Evolutionary conservation across 169 alveolate species (phyloP), one percentile per base, ranked within the genome.

Genomic region (Blepharisma undulans): DNA sequence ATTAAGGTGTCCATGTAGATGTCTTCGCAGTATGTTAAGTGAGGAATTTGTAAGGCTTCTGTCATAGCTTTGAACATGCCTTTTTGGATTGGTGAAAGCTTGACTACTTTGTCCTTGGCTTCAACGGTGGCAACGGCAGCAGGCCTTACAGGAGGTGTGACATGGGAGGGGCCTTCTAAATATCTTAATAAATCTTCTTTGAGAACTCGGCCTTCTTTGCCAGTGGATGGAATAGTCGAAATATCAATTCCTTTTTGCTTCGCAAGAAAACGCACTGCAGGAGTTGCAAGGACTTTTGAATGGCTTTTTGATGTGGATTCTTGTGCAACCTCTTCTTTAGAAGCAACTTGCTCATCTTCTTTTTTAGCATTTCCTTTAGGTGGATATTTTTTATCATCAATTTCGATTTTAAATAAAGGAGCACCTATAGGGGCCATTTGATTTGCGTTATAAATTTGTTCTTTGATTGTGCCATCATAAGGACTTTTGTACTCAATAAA

Each of bases 11-110:
- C 93, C 22, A 93, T 90, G 61, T 94, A 95, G 32, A 90, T 87
- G 76, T 96, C 98, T 76, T 96, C 98, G 25, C 90, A 84, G n/a
- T 90, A 90, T 59, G 93, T 94, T 34, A 96, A 88, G 88, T 92
- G 95, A 25, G 98, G 98, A 32, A 91, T 89, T 25, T 80, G 25
- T 60, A 91, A 71, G 32, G 95, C 33, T 6, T 92, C 92, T 25
- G 95, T 93, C 96, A 93, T 95, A 4, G 95, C 74, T 33, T 93
- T 93, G n/a, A 81, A 60, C 93, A 90, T 90, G 25, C 72, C 82
- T 86, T 32, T 72, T 25, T 86, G 90, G 22, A 72, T 29, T 12
- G 80, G 34, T n/a, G 80, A 25, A 19, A 72, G 22, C 36, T 86
- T 86, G 7, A 86, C 33, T 66, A 86, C 30, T 86, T 72, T 22